phyloP scores from a whole-genome alignment of 352 stramenopile species.

The Phytophthora agathidicida region DNA sequence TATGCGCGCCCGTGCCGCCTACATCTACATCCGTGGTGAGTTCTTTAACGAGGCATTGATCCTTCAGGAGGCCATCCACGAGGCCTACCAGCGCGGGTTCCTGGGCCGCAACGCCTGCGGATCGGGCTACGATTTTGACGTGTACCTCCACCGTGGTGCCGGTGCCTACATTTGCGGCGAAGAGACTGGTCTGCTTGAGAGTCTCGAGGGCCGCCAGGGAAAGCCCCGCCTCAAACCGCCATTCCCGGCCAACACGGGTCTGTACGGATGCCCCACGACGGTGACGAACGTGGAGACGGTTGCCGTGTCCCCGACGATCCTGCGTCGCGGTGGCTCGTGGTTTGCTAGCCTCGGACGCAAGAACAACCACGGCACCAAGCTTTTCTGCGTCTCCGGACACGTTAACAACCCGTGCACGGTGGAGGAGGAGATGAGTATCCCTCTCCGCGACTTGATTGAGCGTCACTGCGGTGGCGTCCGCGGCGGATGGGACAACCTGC shows the following conservation, averaged over 20 bases:
- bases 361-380: constrained; percentile 99
- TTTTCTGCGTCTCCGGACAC: constrained; percentile 99
- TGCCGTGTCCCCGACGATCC: constrained; percentile 97
- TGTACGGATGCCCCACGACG: constrained; percentile 99
- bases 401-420: constrained; percentile 99
- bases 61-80: constrained; percentile 98
- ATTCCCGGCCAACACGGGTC: constrained; percentile 98
- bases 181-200: constrained; percentile 98
- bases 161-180: constrained; percentile 99
- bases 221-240: constrained; percentile 99
- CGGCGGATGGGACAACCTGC: constrained; percentile 98
- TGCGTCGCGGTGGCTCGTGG: constrained; percentile 96
- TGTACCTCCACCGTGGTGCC: constrained; percentile 98
- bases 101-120: constrained; percentile 97
- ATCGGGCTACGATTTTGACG: constrained; percentile 99
- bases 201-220: constrained; percentile 96
- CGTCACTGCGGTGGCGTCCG: constrained; percentile 98
- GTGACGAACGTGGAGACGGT: constrained; percentile 99
- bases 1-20: constrained; percentile 98
- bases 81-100: constrained; percentile 97
- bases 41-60: constrained; percentile 99
- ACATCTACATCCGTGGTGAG: constrained; percentile 99
- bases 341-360: constrained; percentile 97
- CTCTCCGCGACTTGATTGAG: constrained; percentile 98
- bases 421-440: constrained; percentile 99